A percentile compares a stretch with the other conserved stretches of the same genome.
Evolutionary conservation across 2,329 filamentous ascomycete species (phyloP).

Genomic region (Chaetomium olivaceum): DNA sequence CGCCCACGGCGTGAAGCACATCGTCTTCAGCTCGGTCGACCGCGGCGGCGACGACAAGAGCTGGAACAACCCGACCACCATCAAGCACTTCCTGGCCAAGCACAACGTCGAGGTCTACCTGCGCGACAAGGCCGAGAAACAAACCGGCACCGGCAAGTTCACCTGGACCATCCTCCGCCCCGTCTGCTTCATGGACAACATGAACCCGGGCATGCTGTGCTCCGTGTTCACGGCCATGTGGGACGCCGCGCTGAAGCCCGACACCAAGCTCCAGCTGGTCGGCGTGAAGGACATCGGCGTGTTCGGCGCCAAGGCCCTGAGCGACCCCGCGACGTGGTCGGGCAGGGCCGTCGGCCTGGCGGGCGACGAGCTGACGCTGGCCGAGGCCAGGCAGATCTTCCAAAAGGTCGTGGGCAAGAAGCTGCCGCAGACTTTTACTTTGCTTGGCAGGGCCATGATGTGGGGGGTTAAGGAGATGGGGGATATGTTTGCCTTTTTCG

Average conservation of each 20-base stretch:
- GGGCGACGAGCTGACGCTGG: constrained; percentile 40
- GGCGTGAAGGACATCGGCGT: constrained; percentile 43
- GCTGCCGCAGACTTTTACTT: constrained; percentile 38
- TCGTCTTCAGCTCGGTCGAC: constrained; percentile 38
- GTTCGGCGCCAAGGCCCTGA: constrained; percentile 40
- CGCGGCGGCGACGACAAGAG: constrained; percentile 36
- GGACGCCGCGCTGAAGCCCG: constrained; percentile 32
- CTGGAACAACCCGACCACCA: constrained; percentile 35
- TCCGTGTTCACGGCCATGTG: constrained; percentile 39
- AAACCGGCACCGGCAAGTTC: constrained; percentile 27
- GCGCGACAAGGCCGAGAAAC: constrained; percentile 38
- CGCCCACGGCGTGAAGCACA: constrained; percentile 36
- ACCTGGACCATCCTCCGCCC: constrained; percentile 45
- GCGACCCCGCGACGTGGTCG: constrained; percentile 34
- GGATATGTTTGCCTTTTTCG: constrained; percentile 43
- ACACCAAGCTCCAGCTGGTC: constrained; percentile 41
- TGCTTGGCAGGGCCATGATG: constrained; percentile 37
- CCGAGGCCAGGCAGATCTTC: constrained; percentile 37
- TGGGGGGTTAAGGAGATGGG: constrained; percentile 37
- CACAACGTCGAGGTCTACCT: constrained; percentile 61
- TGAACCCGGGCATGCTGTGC: constrained; percentile 39
- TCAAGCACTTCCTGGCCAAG: constrained; percentile 46
- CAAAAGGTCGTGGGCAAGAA: constrained; percentile 33
- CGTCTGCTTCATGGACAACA: constrained; percentile 45
- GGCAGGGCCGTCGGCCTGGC: constrained; percentile 40